Evolutionary conservation across 2,329 filamentous ascomycete genomes (phyloP), one percentile per base, ranked within the genome.

Genomic region (Chrysosporium keratinophilum): DNA sequence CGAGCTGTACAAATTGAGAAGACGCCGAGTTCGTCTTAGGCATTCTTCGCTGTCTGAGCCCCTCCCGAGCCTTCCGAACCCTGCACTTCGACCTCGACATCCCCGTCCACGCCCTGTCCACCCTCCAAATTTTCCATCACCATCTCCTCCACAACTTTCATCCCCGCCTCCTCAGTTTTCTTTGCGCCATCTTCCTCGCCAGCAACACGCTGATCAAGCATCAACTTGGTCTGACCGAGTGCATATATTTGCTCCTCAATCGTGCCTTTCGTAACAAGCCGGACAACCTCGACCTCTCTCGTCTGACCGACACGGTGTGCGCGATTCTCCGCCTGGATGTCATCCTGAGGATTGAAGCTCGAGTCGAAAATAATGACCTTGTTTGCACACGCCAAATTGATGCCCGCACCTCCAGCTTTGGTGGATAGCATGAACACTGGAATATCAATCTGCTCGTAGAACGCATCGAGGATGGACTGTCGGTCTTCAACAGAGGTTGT

Each of bases 341-440:
- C 93, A 61, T 97, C 91, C 66, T 98, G 93, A 0, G 93, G 93
- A 62, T 98, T 98, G 73, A 96, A 95, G n/a, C 84, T 88, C 59
- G 87, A 86, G 69, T 98, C 93, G 67, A 97, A 96, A 64, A 98
- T 93, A 69, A 98, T 82, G 61, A 98, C 91, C 71, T 96, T 97
- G 74, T 97, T 97, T 3, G 93, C 93, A 35, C 86, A 87, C 6
- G 91, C 93, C 52, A 98, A 73, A 69, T 98, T 98, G 73, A 98
- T 94, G 40, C 93, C 93, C 0, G 91, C 93, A n/a, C 93, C 93
- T 50, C 93, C 93, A 0, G 91, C 90, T 56, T 89, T 91, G 0
- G 93, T 98, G 0, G 87, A 93, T 5, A 98, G 79, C 59, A 98
- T 79, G 69, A 98, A 98, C 0, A 94, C 89, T 0, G 89, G 85